These are phyloP conservation scores for Penstemon newberryi DNA, from an alignment of 257 asterid genomes.

Conservation along the genomic window DNA sequence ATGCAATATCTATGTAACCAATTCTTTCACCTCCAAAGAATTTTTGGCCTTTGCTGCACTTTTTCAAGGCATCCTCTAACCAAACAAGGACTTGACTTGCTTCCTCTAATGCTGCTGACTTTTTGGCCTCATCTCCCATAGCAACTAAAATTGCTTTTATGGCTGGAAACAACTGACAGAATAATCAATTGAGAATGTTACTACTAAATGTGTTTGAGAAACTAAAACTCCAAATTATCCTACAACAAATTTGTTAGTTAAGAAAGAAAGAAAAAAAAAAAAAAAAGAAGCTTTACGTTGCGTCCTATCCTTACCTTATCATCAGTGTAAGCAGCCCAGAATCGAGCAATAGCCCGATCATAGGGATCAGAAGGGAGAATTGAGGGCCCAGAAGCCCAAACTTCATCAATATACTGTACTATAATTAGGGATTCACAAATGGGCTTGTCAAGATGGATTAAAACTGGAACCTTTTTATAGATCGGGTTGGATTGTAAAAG, in stretches of 20 bases:
- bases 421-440: constrained; percentile 37
- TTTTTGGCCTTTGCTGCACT: constrained; percentile 39
- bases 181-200: not conserved
- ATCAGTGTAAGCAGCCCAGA: constrained; percentile 44
- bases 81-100: constrained; percentile 25
- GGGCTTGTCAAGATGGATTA: constrained; percentile 33
- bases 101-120: constrained; percentile 21
- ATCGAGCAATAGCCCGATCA: constrained; percentile 37
- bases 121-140: constrained; percentile 29
- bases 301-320: constrained; percentile 24
- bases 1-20: constrained; percentile 46
- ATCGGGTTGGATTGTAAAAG: constrained; percentile 42
- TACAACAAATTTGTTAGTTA: too few relatives aligned
- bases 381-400: constrained; percentile 33
- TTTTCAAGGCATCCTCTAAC: constrained; percentile 43
- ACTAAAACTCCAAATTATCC: too few relatives aligned
- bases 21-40: constrained; percentile 53
- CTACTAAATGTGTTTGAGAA: too few relatives aligned
- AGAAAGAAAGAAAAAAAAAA: too few relatives aligned
- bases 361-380: constrained; percentile 37
- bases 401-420: constrained; percentile 42
- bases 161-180: constrained; percentile 22
- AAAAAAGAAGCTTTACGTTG: too few relatives aligned
- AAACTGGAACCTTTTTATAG: constrained; percentile 38
- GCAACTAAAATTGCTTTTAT: constrained; percentile 5